Base-by-base conservation (phyloP, 805 yeast species). In the Candida nemodendra region DNA sequence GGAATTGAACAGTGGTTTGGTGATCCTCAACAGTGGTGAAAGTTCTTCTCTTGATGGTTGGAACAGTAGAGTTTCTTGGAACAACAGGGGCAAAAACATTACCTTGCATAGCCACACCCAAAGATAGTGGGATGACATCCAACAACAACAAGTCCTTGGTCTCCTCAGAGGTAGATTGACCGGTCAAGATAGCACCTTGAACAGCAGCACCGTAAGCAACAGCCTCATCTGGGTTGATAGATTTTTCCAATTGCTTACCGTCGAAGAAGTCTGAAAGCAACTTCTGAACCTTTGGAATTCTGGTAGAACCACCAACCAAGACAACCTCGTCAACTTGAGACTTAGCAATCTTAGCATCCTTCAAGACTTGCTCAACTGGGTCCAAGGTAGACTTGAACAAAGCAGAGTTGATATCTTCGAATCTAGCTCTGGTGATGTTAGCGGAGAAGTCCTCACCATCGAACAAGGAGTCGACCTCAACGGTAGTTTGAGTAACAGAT, bases 141-240 rank as follows among this genome's bases (percentile, higher is more conserved):
- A 90, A 82, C 67, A 90, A 81, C 61, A 91, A 82, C 68, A 90
- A 80, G 74, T 88, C 96, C 74, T 90, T 88, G 69, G 96, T 89
- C 71, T 88, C 95, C 50, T 84, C 93, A 55, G 85, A 80, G 51
- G 88, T 82, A 48, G 87, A 89, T 54, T 77, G 80, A 76, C 96
- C 96, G 57, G 96, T 85, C 72, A 90, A 79, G 74, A 91, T 87
- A 66, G 97, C 97, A 76, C 96, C 98, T 78, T 90, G 97, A 61
- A 90, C 97, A 63, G 98, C 97, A 63, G 98, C 98, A 83, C 97
- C 97, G 79, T 88, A 88, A 63, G 96, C 97, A 69, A 89, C 97
- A 65, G 97, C 97, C 79, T 89, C 97, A 77, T 89, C 97, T 56
- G 97, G 97, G 89, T 89, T 89, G 72, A 89, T 90, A 54, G 95